A percentile compares a stretch with the other conserved stretches of the same genome.
phyloP scores from a whole-genome alignment of 169 alveolate genomes.

The Neospora caninum region DNA sequence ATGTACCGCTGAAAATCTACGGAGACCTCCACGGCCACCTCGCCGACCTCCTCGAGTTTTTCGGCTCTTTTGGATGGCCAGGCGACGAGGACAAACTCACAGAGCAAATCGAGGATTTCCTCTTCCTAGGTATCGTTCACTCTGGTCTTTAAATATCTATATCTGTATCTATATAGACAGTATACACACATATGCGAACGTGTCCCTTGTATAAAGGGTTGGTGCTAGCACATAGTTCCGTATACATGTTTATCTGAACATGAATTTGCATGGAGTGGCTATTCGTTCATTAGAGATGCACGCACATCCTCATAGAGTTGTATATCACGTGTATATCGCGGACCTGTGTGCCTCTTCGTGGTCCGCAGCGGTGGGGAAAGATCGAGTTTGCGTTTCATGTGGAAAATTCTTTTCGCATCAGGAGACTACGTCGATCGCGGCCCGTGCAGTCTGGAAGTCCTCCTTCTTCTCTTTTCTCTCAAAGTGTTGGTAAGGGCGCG shows the following conservation, averaged over 20 bases:
- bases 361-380: too few species aligned
- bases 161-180: neutral
- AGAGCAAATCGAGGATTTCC: neutral
- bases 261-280: too few species aligned
- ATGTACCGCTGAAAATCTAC: constrained; percentile 19
- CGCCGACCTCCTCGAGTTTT: constrained; percentile 48
- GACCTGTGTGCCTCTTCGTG: too few species aligned
- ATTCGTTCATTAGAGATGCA: too few species aligned
- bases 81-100: neutral
- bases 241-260: too few species aligned
- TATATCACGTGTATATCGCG: too few species aligned
- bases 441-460: constrained; percentile 30
- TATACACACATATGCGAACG: neutral
- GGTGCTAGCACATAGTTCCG: too few species aligned
- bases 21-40: constrained; percentile 55
- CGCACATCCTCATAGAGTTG: too few species aligned
- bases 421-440: constrained; percentile 58
- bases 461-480: constrained; percentile 37
- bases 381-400: too few species aligned
- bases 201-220: too few species aligned
- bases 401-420: too few species aligned
- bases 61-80: constrained; percentile 51
- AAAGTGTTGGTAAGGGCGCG: constrained; percentile 34
- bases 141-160: neutral
- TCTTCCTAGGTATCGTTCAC: neutral